Conservation (phyloP, 1,284 basidiomycete species). For the Rugosomyces carneus region DNA sequence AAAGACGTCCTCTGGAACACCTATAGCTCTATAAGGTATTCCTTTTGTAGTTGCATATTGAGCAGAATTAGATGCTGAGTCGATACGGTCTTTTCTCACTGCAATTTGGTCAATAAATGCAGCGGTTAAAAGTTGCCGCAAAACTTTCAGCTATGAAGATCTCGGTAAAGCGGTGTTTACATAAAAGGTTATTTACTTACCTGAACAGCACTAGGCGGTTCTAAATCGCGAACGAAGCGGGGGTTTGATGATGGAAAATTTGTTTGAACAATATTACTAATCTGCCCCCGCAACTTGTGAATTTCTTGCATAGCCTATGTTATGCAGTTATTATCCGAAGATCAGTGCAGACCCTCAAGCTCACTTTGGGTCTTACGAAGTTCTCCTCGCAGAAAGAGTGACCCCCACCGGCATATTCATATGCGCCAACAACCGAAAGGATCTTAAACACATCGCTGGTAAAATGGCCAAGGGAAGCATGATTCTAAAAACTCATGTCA, state of each 20-base stretch:
- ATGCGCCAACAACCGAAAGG: constrained; percentile 92
- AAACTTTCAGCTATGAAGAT: constrained; percentile 69
- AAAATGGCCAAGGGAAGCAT: constrained; percentile 78
- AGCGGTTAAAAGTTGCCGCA: constrained; percentile 85
- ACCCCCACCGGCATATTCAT: constrained; percentile 84
- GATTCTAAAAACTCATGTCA: constrained; percentile 40
- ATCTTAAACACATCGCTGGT: constrained; percentile 86
- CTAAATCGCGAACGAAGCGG: constrained; percentile 54
- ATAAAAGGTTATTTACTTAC: constrained; percentile 33
- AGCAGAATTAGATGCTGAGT: constrained; percentile 50
- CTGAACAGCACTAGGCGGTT: constrained; percentile 72
- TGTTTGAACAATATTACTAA: constrained; percentile 74
- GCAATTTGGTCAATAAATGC: constrained; percentile 97
- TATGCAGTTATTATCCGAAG: not conserved
- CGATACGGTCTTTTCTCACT: constrained; percentile 80
- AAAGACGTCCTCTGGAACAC: constrained; percentile 83
- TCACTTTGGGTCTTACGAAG: constrained; percentile 88
- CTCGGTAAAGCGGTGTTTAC: not conserved
- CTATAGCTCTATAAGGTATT: constrained; percentile 82
- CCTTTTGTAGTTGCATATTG: constrained; percentile 75
- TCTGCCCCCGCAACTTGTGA: constrained; percentile 91
- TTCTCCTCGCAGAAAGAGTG: constrained; percentile 82
- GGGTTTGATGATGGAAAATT: constrained; percentile 61
- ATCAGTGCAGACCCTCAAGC: constrained; percentile 12
- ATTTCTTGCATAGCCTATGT: constrained; percentile 96